Base-by-base conservation (phyloP, 306 rosid genomes). In the Quercus alba region DNA sequence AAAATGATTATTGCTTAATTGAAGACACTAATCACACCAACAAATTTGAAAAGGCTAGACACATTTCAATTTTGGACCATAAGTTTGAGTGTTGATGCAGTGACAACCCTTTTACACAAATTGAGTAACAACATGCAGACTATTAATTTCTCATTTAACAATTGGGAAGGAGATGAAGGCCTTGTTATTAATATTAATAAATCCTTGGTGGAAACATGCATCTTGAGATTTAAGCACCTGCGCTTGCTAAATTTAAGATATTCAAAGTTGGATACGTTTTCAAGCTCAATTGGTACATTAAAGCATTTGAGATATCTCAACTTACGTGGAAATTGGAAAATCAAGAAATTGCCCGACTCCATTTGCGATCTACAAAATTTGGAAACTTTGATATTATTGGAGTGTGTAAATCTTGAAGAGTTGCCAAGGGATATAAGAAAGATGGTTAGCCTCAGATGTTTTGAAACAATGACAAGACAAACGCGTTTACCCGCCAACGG, bases 351-450 rank as follows among this genome's bases (percentile, higher is more conserved):
- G 28, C 88, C 87, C 1, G 23, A 56, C 63, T 84, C 81, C 63
- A 59, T 79, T 56, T 84, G 86, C 46, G 49, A 58, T 52, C 81
- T 84, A n/a, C 85, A 13, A 31, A 82, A 64, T 38, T 74, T 84
- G 78, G 77, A 82, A 30, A 58, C 64, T 14, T 72, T 84, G 63
- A 18, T 41, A 17, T 73, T 84, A 38, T 1, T 2, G 11, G 75
- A n/a, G n/a, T n/a, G 81, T 19, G 54, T 3, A 2, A 31, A 71
- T 2, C 86, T 84, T 73, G 25, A n/a, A 54, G 59, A 55, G 56
- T 63, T 82, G 25, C 88, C 87, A 3, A 77, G 20, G 18, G 85
- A 73, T 35, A 69, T 77, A 28, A 74, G 74, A 66, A 75, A 52
- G 2, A 31, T 83, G 67, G 75, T 52, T 35, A 82, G 58, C 61